These are phyloP conservation scores for Dittrichia graveolens DNA, from an alignment of 129 eudicot species.

Conservation along the genomic window DNA sequence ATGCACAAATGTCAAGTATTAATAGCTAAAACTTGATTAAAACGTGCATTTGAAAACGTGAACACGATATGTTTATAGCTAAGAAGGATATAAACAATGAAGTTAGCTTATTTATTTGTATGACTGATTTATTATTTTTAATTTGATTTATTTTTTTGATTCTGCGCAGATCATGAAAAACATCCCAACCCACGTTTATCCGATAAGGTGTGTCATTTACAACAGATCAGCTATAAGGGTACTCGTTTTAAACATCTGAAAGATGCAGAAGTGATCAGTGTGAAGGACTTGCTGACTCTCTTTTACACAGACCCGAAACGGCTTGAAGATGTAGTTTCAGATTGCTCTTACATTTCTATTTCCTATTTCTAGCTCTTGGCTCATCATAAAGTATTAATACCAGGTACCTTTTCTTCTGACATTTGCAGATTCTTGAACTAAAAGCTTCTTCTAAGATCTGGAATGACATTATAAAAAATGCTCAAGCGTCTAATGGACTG, in stretches of 20 bases:
- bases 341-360: conserved; percentile 2
- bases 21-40: too few species aligned
- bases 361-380: background rate
- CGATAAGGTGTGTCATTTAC: conserved; percentile 66
- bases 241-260: conserved; percentile 50
- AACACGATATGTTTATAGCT: too few species aligned
- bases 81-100: too few species aligned
- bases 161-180: conserved; percentile 57
- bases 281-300: conserved; percentile 54
- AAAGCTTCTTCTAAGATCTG: conserved; percentile 54
- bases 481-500: conserved; percentile 52
- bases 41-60: too few species aligned
- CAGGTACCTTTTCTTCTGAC: background rate
- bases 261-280: conserved; percentile 49
- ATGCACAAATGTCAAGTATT: too few species aligned
- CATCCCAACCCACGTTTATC: conserved; percentile 48
- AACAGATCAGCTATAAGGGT: conserved; percentile 61
- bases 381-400: background rate
- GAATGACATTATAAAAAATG: conserved; percentile 63
- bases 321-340: conserved; percentile 50
- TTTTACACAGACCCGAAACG: conserved; percentile 45
- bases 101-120: too few species aligned
- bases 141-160: background rate
- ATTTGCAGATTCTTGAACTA: conserved; percentile 58
- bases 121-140: too few species aligned